Evolutionary conservation across 257 asterid genomes (phyloP).

Genomic region (Cinchona pubescens): DNA sequence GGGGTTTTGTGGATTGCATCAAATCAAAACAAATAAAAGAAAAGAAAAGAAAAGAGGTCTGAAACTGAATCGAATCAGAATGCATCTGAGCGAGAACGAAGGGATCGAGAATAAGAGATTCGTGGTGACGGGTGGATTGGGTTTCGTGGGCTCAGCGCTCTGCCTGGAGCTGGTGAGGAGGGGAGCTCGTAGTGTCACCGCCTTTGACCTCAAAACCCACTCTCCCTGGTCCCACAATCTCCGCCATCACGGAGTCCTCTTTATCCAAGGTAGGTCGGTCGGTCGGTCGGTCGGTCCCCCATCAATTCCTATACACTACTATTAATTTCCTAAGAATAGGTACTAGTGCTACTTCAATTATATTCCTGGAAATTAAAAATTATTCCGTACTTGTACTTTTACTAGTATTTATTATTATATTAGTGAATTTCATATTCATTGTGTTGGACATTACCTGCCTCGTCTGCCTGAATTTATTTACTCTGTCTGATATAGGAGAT

Average conservation of each 20-base stretch:
- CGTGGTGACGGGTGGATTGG: slow-evolving; percentile 88
- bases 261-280: slow-evolving; percentile 49
- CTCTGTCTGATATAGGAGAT: slow-evolving; percentile 60
- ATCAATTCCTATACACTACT: no score
- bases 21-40: neutral
- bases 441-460: no score
- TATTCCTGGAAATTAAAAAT: no score
- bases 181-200: slow-evolving; percentile 76
- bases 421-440: no score
- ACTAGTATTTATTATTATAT: no score
- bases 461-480: neutral
- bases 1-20: no score
- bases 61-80: no score
- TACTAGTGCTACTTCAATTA: no score
- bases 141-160: slow-evolving; percentile 86
- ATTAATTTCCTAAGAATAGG: no score
- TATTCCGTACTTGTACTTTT: no score
- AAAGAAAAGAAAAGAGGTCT: no score
- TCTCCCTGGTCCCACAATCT: slow-evolving; percentile 76
- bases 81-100: slow-evolving; percentile 96
- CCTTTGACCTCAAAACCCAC: slow-evolving; percentile 66
- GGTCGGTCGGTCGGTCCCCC: slow-evolving; percentile 32
- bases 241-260: slow-evolving; percentile 49
- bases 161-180: slow-evolving; percentile 79
- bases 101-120: slow-evolving; percentile 75